Evolutionary conservation across 176 grass and related monocot species (phyloP), one percentile per base, ranked within the genome.

Genomic region (Dendrocalamus sinicus): DNA sequence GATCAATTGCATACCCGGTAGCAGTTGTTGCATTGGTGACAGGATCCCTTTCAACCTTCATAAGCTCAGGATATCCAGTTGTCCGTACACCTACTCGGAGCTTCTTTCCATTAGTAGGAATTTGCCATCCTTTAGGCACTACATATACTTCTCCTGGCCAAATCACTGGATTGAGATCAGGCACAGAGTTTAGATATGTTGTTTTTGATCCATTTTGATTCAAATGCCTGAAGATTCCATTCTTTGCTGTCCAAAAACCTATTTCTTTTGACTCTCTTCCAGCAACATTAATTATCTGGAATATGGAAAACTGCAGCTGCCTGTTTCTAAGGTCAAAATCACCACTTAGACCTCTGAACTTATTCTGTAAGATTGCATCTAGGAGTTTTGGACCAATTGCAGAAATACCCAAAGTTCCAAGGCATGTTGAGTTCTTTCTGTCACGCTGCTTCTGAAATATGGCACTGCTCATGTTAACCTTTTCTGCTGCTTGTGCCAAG

Each of bases 201-300:
- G 53, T 77, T 11, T 73, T 54, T 55, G 52, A 76, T 73, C 20
- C 72, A 70, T 57, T 77, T 74, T 76, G 51, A 74, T 78, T 22
- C 8, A 76, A 19, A 3, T 80, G 8, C 39, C 54, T 48, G 0
- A 74, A 54, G 16, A 97, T 50, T 4, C 94, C 92, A 72, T 26
- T 8, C 15, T 66, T 64, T 63, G 50, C 44, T 9, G 88, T 92
- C 89, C 92, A 97, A 75, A 84, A 94, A 4, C 92, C 88, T 46
- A 92, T 79, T 30, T 24, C 59, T 77, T 82, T 89, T 0, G 13
- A 13, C 2, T n/a, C 70, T 19, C 22, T n/a, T 37, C 80, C 80
- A 20, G 83, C 70, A 19, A 97, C 83, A 78, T 94, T 97, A 46
- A 97, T 86, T 81, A 97, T 88, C 73, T 84, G 47, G 43, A 94